Percentiles rank a stretch among this genome's conserved stretches.
Conservation (phyloP, 2,329 filamentous ascomycete genomes). For the Aspergillus brunneoviolaceus region DNA sequence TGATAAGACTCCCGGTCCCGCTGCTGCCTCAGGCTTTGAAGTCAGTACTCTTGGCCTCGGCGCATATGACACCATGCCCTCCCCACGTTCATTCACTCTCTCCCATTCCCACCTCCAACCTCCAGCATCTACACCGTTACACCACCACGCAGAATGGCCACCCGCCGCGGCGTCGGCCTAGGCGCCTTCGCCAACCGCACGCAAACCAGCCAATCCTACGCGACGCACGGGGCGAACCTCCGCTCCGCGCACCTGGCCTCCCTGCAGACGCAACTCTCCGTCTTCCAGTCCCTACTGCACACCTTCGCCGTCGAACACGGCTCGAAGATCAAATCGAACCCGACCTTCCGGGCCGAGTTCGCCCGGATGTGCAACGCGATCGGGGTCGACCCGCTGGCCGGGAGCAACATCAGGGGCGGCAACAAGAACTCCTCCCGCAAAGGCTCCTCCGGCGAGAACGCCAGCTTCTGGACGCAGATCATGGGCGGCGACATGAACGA, state of each 20-base stretch:
- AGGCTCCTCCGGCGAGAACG: conserved; percentile 47
- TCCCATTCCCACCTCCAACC: background rate
- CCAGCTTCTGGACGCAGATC: conserved; percentile 88
- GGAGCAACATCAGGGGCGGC: conserved; percentile 54
- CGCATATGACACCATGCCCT: background rate
- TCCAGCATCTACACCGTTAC: background rate
- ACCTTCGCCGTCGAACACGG: conserved; percentile 94
- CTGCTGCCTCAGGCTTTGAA: too few species aligned
- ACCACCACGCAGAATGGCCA: conserved; percentile 38
- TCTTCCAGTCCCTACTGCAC: conserved; percentile 93
- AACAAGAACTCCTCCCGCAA: conserved; percentile 41
- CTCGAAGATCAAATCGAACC: conserved; percentile 93
- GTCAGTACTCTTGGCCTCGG: background rate
- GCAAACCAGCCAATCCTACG: conserved; percentile 84
- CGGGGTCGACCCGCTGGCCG: conserved; percentile 90
- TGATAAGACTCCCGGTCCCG: conserved; percentile 14
- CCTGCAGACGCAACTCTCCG: conserved; percentile 86
- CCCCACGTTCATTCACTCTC: background rate
- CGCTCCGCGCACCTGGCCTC: conserved; percentile 80
- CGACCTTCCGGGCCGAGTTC: conserved; percentile 92
- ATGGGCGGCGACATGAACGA: conserved; percentile 91
- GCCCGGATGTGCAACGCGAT: conserved; percentile 98
- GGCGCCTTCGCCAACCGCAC: conserved; percentile 84
- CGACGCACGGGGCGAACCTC: conserved; percentile 83
- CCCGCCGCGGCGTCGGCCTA: conserved; percentile 71